Evolutionary conservation across 2,329 filamentous ascomycete species (phyloP).

Genomic region (Pseudogymnoascus verrucosus): DNA sequence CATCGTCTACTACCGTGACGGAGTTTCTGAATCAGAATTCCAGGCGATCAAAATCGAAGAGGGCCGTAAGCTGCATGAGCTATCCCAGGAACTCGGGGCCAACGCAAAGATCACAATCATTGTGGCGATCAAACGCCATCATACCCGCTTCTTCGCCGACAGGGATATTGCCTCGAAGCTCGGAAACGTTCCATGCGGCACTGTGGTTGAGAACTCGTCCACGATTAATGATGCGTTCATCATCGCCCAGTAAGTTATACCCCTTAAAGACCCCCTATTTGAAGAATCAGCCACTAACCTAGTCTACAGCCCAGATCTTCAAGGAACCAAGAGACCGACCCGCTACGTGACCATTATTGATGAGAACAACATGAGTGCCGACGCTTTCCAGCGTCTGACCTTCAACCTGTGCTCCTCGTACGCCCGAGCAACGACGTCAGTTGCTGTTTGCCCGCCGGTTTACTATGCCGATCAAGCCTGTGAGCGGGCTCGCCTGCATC

Average conservation of each 20-base stretch:
- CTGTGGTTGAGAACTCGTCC: conserved; percentile 82
- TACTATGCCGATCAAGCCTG: conserved; percentile 95
- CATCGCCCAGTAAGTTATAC: conserved; percentile 59
- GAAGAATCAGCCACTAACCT: conserved; percentile 52
- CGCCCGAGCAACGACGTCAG: conserved; percentile 81
- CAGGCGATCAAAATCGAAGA: conserved; percentile 69
- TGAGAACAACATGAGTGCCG: conserved; percentile 59
- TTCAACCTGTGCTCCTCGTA: conserved; percentile 96
- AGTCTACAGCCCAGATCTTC: conserved; percentile 66
- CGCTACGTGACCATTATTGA: conserved; percentile 88
- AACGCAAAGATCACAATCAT: conserved; percentile 67
- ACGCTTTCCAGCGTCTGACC: conserved; percentile 75
- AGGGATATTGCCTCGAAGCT: conserved; percentile 50
- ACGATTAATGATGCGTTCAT: conserved; percentile 83
- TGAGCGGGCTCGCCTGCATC: conserved; percentile 68
- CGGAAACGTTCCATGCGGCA: conserved; percentile 80
- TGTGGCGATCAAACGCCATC: conserved; percentile 87
- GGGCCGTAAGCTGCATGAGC: conserved; percentile 42
- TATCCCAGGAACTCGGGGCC: conserved; percentile 15
- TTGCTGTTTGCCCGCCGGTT: conserved; percentile 73
- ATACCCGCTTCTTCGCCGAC: conserved; percentile 73
- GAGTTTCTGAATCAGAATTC: conserved; percentile 83
- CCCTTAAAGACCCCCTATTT: conserved; percentile 78
- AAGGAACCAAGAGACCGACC: conserved; percentile 86
- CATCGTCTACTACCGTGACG: conserved; percentile 88